Base-by-base conservation (phyloP, 1,284 basidiomycete species). In the Sporisorium iseilematis-ciliati region DNA sequence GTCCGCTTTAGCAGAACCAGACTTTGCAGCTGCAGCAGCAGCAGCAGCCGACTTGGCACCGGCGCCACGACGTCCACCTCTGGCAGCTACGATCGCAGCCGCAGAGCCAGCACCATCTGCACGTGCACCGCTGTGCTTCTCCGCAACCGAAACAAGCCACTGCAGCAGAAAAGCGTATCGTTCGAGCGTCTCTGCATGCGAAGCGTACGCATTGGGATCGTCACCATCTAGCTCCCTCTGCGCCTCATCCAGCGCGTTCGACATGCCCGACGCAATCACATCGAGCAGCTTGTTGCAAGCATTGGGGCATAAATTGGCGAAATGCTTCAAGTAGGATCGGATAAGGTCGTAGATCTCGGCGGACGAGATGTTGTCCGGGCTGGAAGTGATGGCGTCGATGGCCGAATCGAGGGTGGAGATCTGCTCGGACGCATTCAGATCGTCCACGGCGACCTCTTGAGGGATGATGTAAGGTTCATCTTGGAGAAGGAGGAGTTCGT, bases 91-190 rank as follows among this genome's bases (percentile, higher is more conserved):
- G 53, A 69, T 59, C 54, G 60, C 58, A 43, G 65, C 61, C 35
- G 70, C 53, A 12, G 68, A 67, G 20, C 46, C 42, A 14, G 42
- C 63, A 25, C 29, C 46, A 40, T 75, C 69, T 25, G 56, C 20
- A 3, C 65, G 58, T 6, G 67, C 65, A 26, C 72, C 66, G 48
- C 71, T 65, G 65, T 81, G 65, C 57, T 80, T 78, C 42, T 85
- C 83, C 18, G 82, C 77, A 5, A 75, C 62, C 12, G 67, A 65
- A 38, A 83, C 73, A 41, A 83, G 66, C 82, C 81, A 85, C 45
- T 84, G 81, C 2, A 84, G 67, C 21, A 81, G 72, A 59, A 85
- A 84, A 7, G 80, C 83, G 49, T 73, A 83, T 41, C 72, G 75
- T 65, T 84, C 80, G 23, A 85, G 66, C 11, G 77, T 66, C 21